A percentile compares a stretch with the other conserved stretches of the same genome.
These are phyloP conservation scores for Talaromyces rugulosus DNA, from an alignment of 2,329 filamentous ascomycete genomes.

Conservation along the genomic window DNA sequence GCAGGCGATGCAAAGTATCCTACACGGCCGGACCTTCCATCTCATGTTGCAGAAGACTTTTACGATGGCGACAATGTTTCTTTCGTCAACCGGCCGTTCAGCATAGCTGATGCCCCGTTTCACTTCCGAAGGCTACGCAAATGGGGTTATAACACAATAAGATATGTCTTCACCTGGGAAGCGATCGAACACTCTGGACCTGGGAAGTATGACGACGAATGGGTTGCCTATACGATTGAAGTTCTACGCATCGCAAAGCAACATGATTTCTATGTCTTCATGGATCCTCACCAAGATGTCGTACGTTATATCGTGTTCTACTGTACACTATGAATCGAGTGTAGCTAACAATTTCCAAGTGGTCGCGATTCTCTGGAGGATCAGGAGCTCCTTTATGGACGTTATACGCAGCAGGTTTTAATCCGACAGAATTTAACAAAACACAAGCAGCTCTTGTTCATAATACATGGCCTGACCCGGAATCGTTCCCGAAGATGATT, in stretches of 20 bases:
- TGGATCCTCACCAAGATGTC: conserved; percentile 98
- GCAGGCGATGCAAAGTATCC: conserved; percentile 89
- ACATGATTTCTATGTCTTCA: conserved; percentile 94
- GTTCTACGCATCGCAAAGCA: conserved; percentile 77
- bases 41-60: conserved; percentile 72
- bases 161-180: conserved; percentile 98
- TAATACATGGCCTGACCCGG: conserved; percentile 83
- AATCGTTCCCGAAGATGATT: conserved; percentile 94
- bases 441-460: conserved; percentile 94
- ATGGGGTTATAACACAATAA: conserved; percentile 93
- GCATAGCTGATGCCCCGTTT: conserved; percentile 72
- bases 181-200: conserved; percentile 93
- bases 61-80: conserved; percentile 90
- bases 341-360: conserved; percentile 47
- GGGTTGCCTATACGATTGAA: conserved; percentile 85
- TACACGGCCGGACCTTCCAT: conserved; percentile 73
- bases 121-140: conserved; percentile 83
- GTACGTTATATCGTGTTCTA: conserved; percentile 46
- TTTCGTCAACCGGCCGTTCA: conserved; percentile 82
- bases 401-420: conserved; percentile 85
- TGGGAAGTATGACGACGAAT: conserved; percentile 88
- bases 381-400: conserved; percentile 98
- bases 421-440: conserved; percentile 76
- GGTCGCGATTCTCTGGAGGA: conserved; percentile 90
- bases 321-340: neutral